phyloP scores from a whole-genome alignment of 495 filamentous ascomycete genomes.

The Penicillium diatomitis region DNA sequence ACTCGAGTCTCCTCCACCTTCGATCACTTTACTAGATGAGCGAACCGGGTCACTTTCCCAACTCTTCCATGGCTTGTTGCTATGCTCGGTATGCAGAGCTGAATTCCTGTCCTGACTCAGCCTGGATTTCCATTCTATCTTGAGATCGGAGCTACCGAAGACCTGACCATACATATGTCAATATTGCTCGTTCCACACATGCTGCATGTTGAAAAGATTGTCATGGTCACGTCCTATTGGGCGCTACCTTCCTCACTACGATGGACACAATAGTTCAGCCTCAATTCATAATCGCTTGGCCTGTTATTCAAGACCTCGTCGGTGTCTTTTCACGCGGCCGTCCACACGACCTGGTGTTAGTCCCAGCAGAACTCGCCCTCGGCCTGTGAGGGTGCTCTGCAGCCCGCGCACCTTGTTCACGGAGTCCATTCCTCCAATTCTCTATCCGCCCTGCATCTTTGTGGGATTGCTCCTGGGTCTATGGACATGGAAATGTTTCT shows the following conservation, averaged over 20 bases:
- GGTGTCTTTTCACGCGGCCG: too few species aligned
- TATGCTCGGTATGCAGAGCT: too few species aligned
- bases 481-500: slow-evolving; percentile 73
- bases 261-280: not conserved
- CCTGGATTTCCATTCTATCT: too few species aligned
- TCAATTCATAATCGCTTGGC: too few species aligned
- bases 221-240: not conserved
- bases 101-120: too few species aligned
- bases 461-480: slow-evolving; percentile 53
- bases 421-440: slow-evolving; percentile 36
- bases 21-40: too few species aligned
- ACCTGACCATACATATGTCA: not conserved
- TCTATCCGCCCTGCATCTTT: slow-evolving; percentile 60
- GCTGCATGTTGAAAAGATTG: slow-evolving; percentile 2
- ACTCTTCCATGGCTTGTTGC: too few species aligned
- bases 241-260: not conserved
- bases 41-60: too few species aligned
- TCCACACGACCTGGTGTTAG: not conserved
- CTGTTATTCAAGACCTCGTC: too few species aligned
- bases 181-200: not conserved
- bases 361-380: not conserved
- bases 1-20: too few species aligned
- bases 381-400: not conserved
- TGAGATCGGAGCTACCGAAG: too few species aligned
- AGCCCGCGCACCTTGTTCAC: slow-evolving; percentile 10